Conservation (phyloP, 768 basidiomycete species). For the Filobasidium floriforme region DNA sequence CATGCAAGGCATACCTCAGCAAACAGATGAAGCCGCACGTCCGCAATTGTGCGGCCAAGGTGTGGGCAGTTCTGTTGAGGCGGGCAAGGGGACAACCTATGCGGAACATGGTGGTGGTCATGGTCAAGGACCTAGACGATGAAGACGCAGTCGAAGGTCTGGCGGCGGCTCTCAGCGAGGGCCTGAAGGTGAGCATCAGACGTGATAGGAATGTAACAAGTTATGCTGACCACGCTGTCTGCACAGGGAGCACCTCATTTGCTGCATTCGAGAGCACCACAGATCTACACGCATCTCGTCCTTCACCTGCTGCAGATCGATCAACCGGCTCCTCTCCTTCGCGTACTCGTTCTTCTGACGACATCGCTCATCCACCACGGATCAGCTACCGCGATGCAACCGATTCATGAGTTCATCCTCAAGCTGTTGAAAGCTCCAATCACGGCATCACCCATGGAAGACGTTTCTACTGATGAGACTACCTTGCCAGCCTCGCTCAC, state of each 20-base stretch:
- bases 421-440: conserved; percentile 7
- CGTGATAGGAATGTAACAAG: conserved; percentile 48
- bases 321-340: conserved; percentile 24
- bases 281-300: conserved; percentile 58
- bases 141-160: conserved; percentile 49
- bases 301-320: conserved; percentile 51
- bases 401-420: conserved; percentile 52
- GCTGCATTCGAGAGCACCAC: conserved; percentile 65
- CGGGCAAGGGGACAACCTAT: conserved; percentile 60
- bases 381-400: conserved; percentile 49
- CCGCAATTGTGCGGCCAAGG: conserved; percentile 58
- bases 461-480: neutral
- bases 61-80: conserved; percentile 73
- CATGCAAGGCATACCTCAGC: conserved; percentile 33
- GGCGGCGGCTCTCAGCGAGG: conserved; percentile 60
- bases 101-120: conserved; percentile 54
- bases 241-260: conserved; percentile 28
- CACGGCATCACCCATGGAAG: neutral
- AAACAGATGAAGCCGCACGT: conserved; percentile 22
- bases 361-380: conserved; percentile 80
- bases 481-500: conserved; percentile 15
- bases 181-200: conserved; percentile 52
- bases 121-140: conserved; percentile 45
- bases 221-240: neutral
- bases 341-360: conserved; percentile 56